These are phyloP conservation scores for Sphaerulina populicola DNA, from an alignment of 2,329 filamentous ascomycete genomes.

Conservation along the genomic window DNA sequence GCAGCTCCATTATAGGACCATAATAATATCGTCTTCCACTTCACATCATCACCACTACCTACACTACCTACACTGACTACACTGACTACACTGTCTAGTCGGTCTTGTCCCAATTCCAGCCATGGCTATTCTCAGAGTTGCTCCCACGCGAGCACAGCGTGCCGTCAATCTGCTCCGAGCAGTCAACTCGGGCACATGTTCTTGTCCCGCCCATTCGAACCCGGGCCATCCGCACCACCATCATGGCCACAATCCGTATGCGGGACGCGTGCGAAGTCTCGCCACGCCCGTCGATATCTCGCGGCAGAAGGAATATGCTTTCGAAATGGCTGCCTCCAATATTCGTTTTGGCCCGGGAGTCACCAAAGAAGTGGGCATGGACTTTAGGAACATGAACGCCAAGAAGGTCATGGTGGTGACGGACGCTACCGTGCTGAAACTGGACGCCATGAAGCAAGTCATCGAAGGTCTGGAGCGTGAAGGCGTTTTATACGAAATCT, in stretches of 20 bases:
- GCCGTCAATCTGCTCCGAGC: slow-evolving; percentile 71
- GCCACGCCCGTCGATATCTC: slow-evolving; percentile 68
- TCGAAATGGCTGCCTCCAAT: slow-evolving; percentile 93
- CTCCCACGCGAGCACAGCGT: slow-evolving; percentile 46
- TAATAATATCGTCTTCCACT: neutral
- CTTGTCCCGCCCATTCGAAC: slow-evolving; percentile 88
- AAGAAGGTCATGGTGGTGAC: slow-evolving; percentile 89
- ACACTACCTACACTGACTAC: too few relatives aligned
- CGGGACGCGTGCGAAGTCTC: slow-evolving; percentile 45
- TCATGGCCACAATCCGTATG: slow-evolving; percentile 49
- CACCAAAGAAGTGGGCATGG: slow-evolving; percentile 93
- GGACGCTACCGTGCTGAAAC: slow-evolving; percentile 67
- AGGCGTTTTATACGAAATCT: slow-evolving; percentile 73
- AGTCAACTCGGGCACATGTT: slow-evolving; percentile 75
- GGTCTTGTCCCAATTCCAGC: neutral
- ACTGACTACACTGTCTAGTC: too few relatives aligned
- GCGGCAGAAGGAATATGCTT: slow-evolving; percentile 88
- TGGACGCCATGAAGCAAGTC: slow-evolving; percentile 85
- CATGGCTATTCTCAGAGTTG: slow-evolving; percentile 35
- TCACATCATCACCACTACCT: neutral
- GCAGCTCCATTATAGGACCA: too few relatives aligned
- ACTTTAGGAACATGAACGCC: slow-evolving; percentile 82
- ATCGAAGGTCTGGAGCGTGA: slow-evolving; percentile 69
- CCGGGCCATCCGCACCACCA: slow-evolving; percentile 51
- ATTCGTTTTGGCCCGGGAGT: slow-evolving; percentile 90